Base-by-base conservation (phyloP, 495 filamentous ascomycete genomes). In the Xylaria cubensis region DNA sequence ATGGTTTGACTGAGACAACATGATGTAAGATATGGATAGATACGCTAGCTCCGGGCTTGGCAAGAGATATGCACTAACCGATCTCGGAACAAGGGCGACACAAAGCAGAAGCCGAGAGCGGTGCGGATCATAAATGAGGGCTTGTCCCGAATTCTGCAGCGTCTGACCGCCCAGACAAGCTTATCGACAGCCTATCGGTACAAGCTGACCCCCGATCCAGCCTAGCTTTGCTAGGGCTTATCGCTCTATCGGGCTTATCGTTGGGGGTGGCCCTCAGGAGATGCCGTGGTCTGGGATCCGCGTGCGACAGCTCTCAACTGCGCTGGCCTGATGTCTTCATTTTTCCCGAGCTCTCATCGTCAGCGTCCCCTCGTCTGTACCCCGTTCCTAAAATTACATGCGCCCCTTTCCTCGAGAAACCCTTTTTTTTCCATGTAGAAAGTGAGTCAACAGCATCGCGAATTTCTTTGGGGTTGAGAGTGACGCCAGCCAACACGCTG, bases 341-440 rank as follows among this genome's bases (percentile, higher is more conserved):
- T 65, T 71, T 26, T 13, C 69, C 68, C 32, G 24, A 42, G 29
- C 41, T 63, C 29, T 4, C 48, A 64, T 56, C 21, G 32, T 64
- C 36, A 34, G 29, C 50, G 13, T 21, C 62, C 61, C 61, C 24
- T 68, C 34, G 55, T 36, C 26, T 72, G 0, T 56, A 56, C 17
- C 19, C 24, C 46, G 17, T 72, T 32, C 12, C 13, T 62, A 9
- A 21, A 29, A 24, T 7, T 1, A 2, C 48, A 53, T 64, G 32
- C 48, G 5, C 50, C 7, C 34, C 29, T n/a, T 50, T 51, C 46
- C 3, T 46, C 46, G 3, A 53, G 32, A 62, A 51, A 10, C 26
- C 56, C 59, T 63, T 39, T 68, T 26, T 71, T 26, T 71, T 74
- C 75, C 75, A 79, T 79, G 77, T 79, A 79, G 77, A 68, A 67